Percentiles rank a stretch among this genome's conserved stretches.
These are phyloP conservation scores for Ophiosphaerella narmari DNA, from an alignment of 2,329 filamentous ascomycete species.

Conservation along the genomic window DNA sequence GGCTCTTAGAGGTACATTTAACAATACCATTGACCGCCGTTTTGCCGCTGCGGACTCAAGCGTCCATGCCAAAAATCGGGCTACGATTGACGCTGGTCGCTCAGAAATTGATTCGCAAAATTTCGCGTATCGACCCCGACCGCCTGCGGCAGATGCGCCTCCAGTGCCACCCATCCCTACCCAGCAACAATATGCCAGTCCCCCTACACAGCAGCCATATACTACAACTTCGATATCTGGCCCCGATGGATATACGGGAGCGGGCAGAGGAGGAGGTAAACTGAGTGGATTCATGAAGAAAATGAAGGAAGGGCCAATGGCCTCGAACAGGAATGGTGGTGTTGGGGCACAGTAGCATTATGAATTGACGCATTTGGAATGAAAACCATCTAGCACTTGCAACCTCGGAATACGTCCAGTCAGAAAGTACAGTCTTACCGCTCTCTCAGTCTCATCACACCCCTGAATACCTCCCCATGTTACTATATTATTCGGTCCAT, in stretches of 20 bases:
- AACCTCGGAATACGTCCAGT: too few species aligned
- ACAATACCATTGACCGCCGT: slow-evolving; percentile 38
- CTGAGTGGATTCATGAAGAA: slow-evolving; percentile 42
- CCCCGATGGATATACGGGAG: slow-evolving; percentile 25
- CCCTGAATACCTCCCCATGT: too few species aligned
- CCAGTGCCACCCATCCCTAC: slow-evolving; percentile 16
- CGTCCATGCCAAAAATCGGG: slow-evolving; percentile 41
- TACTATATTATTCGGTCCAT: too few species aligned
- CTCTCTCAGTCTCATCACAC: too few species aligned
- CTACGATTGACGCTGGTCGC: slow-evolving; percentile 36
- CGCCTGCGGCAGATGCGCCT: slow-evolving; percentile 12
- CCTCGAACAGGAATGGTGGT: slow-evolving; percentile 12
- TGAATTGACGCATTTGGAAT: too few species aligned
- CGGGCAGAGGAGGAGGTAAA: slow-evolving; percentile 24
- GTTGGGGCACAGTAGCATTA: slow-evolving; percentile 1
- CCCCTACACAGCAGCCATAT: slow-evolving; percentile 21
- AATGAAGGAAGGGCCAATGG: slow-evolving; percentile 36
- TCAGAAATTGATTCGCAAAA: slow-evolving; percentile 36
- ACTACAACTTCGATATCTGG: slow-evolving; percentile 28
- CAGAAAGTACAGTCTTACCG: too few species aligned
- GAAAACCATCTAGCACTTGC: too few species aligned
- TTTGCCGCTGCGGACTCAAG: slow-evolving; percentile 25
- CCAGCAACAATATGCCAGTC: slow-evolving; percentile 21
- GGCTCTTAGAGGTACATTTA: slow-evolving; percentile 42
- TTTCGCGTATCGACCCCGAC: slow-evolving; percentile 13